Evolutionary conservation across 106 monocot genomes (phyloP).

Genomic region (Dactylorhiza incarnata): DNA sequence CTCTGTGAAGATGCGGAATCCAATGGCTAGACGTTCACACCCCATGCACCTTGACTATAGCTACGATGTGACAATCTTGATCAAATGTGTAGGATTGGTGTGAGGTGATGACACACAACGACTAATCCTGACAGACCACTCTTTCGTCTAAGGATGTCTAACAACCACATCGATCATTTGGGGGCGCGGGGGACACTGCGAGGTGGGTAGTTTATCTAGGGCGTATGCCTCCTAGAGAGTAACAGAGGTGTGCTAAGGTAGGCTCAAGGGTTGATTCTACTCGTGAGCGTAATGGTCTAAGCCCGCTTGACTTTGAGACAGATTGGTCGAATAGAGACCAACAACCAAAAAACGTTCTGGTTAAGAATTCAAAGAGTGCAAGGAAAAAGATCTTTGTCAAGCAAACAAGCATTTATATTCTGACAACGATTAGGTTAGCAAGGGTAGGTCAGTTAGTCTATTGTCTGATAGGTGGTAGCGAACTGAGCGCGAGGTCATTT

Average conservation of each 20-base stretch:
- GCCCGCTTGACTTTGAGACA: background rate
- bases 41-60: slow-evolving; percentile 16
- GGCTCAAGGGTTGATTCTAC: background rate
- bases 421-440: no score
- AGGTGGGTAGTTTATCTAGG: background rate
- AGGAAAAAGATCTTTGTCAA: background rate
- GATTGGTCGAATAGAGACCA: background rate
- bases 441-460: no score
- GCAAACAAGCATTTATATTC: background rate
- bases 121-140: slow-evolving; percentile 15
- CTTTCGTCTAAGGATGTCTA: slow-evolving; percentile 12
- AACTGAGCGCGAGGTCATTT: no score
- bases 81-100: slow-evolving; percentile 15
- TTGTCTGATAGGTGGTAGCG: no score
- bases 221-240: background rate
- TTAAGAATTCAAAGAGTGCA: no score
- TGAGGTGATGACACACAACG: slow-evolving; percentile 14
- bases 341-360: no score
- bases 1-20: slow-evolving; percentile 13
- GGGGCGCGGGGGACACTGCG: background rate
- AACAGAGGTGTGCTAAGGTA: background rate
- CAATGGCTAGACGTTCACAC: slow-evolving; percentile 6
- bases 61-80: slow-evolving; percentile 10
- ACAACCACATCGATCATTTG: background rate
- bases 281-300: no score